Base-by-base conservation (phyloP, 2,329 filamentous ascomycete genomes). In the Pyricularia pennisetigena region DNA sequence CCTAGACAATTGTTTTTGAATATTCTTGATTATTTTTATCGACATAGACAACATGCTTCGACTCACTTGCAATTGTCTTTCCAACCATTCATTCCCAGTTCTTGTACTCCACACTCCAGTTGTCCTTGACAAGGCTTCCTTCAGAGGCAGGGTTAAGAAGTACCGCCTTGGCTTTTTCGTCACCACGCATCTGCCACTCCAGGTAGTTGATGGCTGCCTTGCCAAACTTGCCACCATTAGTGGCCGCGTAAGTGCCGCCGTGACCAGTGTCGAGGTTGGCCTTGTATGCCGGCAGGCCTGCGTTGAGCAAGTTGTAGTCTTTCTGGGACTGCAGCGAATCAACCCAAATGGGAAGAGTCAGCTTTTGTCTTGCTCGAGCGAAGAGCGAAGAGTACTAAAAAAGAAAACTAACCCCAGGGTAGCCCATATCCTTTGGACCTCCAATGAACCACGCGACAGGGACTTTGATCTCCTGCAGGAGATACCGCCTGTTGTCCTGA, bases 381-480 rank as follows among this genome's bases (percentile, higher is more conserved):
- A 7, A 3, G 26, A 24, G 65, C 1, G 10, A 24, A 23, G 23
- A 24, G 23, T 65, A 41, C 10, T 2, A 41, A 35, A 35, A 35
- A 2, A 35, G 2, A 35, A 35, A n/a, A 68, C 70, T 64, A 62
- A 72, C 72, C 61, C 72, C 72, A 10, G 70, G 71, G 41, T 70
- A 69, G 7, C 70, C 71, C 71, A 72, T 72, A 24, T 72, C 71
- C 65, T 70, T 72, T 20, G 68, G 66, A 24, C 70, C 71, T 23
- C 72, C 72, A 0, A 72, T 66, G 35, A 72, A 73, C 68, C 68
- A 73, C 12, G 70, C 71, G n/a, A 73, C 71, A 10, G 71, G 72
- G 9, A 72, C 69, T 59, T 72, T 72, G 68, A 73, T 73, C 68
- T 72, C 71, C 61, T 71, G 67, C 35, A 73, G 30, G 12, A 73